Base-by-base conservation (phyloP, 1,284 basidiomycete genomes). In the Afroboletus lepidellus region DNA sequence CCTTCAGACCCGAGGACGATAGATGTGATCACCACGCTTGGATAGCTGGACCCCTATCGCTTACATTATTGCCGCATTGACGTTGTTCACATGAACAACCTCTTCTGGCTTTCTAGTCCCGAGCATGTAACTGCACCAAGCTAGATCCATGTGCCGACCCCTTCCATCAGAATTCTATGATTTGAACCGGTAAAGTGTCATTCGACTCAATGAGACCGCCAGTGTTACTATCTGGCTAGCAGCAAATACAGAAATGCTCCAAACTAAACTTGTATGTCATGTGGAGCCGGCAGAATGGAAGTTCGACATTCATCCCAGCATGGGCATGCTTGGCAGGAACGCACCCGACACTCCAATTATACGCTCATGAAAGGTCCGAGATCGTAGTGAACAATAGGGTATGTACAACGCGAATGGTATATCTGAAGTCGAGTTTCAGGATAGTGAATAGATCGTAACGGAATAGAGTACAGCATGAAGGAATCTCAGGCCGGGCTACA, bases 341-440 rank as follows among this genome's bases (percentile, higher is more conserved):
- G 8, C 21, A 5, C 13, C 23, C 13, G 16, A 27, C 18, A 23
- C 18, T 6, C 29, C 20, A 13, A 48, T 12, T 1, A 15, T 25
- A 42, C 25, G 29, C 16, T 33, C 16, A 20, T n/a, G 37, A 29
- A 15, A 23, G 15, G 25, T 29, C 24, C 38, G n/a, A 34, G 32
- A 48, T 24, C 38, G 39, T 38, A 24, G 20, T 33, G 27, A 50
- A 24, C 18, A 12, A 54, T 27, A 37, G 46, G 45, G 46, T 63
- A 59, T 63, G 56, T 63, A 61, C 50, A 59, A 48, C 27, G 27
- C 25, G 39, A 32, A 46, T 61, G 58, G 58, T 56, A 58, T 61
- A 51, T 42, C 37, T 59, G 46, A 57, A 33, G 38, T 34, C n/a
- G 12, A 12, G 5, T 49, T 38, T 21, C 54, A 53, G 27, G 33